Percentiles rank a stretch among this genome's conserved stretches.
phyloP scores from a whole-genome alignment of 2,329 filamentous ascomycete species.

The Fusarium palustre region DNA sequence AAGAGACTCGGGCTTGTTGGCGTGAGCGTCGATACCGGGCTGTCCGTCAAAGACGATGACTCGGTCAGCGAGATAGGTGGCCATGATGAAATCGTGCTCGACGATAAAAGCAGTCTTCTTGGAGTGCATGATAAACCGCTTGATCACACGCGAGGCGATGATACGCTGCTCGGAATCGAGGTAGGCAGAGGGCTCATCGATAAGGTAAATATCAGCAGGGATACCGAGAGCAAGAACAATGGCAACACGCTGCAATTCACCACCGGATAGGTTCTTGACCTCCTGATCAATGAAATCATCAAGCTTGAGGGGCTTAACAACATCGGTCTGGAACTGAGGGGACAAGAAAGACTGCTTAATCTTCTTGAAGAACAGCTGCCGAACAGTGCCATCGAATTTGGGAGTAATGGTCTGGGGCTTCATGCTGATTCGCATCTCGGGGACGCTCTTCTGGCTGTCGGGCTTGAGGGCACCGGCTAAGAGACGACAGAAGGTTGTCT shows the following conservation, averaged over 20 bases:
- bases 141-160: conserved; percentile 95
- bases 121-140: conserved; percentile 99
- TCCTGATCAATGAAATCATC: conserved; percentile 99
- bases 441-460: conserved; percentile 80
- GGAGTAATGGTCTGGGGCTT: conserved; percentile 99
- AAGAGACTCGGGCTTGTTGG: conserved; percentile 90
- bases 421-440: conserved; percentile 97
- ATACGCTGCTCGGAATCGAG: conserved; percentile 99
- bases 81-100: conserved; percentile 99
- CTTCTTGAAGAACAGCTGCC: conserved; percentile 99
- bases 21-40: conserved; percentile 87
- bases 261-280: conserved; percentile 98
- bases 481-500: conserved; percentile 98
- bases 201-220: conserved; percentile 97
- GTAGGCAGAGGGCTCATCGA: conserved; percentile 97
- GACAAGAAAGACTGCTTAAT: conserved; percentile 97
- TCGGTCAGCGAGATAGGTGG: conserved; percentile 80
- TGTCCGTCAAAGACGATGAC: conserved; percentile 98
- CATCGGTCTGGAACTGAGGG: conserved; percentile 99
- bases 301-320: conserved; percentile 98
- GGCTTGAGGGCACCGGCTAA: conserved; percentile 94
- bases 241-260: conserved; percentile 98
- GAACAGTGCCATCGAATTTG: conserved; percentile 96
- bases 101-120: conserved; percentile 99
- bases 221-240: conserved; percentile 97